phyloP scores from a whole-genome alignment of 805 yeast species.

The Wickerhamomyces silvicola region DNA sequence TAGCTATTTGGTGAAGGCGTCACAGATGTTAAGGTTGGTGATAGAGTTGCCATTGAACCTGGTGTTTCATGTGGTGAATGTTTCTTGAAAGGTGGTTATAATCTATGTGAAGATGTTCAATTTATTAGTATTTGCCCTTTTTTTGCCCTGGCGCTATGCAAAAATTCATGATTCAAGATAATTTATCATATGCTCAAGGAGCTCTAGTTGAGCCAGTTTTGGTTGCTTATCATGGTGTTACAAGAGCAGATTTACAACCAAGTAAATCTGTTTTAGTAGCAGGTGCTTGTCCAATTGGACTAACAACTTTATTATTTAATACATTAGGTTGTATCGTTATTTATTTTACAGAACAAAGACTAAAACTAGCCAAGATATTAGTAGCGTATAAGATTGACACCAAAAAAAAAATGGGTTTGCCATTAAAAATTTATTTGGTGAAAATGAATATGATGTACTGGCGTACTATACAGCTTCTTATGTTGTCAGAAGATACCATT shows the following conservation, averaged over 20 bases:
- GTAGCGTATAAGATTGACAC: constrained; percentile 38
- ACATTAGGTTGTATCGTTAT: constrained; percentile 50
- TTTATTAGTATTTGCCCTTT: constrained; percentile 34
- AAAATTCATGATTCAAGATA: constrained; percentile 29
- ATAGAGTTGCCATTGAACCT: constrained; percentile 47
- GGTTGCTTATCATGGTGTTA: constrained; percentile 48
- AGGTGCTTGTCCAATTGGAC: constrained; percentile 60
- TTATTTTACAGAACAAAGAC: constrained; percentile 38
- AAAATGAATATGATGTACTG: constrained; percentile 40
- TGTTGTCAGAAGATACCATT: constrained; percentile 43
- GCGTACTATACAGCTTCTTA: constrained; percentile 41
- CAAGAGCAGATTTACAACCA: constrained; percentile 38
- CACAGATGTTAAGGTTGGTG: constrained; percentile 36
- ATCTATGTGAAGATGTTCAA: constrained; percentile 32
- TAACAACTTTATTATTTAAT: constrained; percentile 37
- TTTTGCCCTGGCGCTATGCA: constrained; percentile 35
- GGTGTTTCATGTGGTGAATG: constrained; percentile 44
- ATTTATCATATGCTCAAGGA: constrained; percentile 44
- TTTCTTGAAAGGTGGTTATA: constrained; percentile 34
- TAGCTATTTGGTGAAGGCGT: constrained; percentile 47
- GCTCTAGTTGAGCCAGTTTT: constrained; percentile 51
- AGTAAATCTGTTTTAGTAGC: constrained; percentile 43
- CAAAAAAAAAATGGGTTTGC: constrained; percentile 31
- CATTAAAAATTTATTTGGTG: constrained; percentile 31
- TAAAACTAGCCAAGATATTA: constrained; percentile 38